Percentiles rank a stretch among this genome's conserved stretches.
These are phyloP conservation scores for Copromyces sp. DNA, from an alignment of 495 filamentous ascomycete genomes.

Conservation along the genomic window DNA sequence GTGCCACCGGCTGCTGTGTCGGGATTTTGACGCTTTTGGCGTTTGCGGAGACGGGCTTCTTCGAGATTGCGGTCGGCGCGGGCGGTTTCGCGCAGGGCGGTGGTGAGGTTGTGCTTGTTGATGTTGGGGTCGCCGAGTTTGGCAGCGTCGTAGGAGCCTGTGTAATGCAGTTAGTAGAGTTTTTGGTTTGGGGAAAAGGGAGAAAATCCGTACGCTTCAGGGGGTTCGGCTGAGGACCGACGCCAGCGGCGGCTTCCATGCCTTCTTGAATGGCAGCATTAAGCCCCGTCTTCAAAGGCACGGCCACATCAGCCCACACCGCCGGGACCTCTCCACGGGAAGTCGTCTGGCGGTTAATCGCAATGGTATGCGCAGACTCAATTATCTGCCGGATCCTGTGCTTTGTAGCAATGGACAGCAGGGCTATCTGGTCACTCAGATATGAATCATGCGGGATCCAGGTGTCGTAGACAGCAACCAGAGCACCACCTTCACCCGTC, in stretches of 20 bases:
- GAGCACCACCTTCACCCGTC: slow-evolving; percentile 40
- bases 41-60: slow-evolving; percentile 38
- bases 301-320: slow-evolving; percentile 60
- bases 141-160: slow-evolving; percentile 17
- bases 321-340: slow-evolving; percentile 60
- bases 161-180: not conserved
- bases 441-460: slow-evolving; percentile 56
- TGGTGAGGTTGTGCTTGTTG: slow-evolving; percentile 23
- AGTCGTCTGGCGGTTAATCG: slow-evolving; percentile 55
- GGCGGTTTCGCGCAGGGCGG: slow-evolving; percentile 26
- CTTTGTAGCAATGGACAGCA: slow-evolving; percentile 66
- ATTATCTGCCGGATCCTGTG: slow-evolving; percentile 58
- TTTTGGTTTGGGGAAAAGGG: not conserved
- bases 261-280: slow-evolving; percentile 25
- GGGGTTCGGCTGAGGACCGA: slow-evolving; percentile 41
- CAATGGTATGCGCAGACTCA: slow-evolving; percentile 57
- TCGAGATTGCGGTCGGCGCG: slow-evolving; percentile 36
- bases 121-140: slow-evolving; percentile 17
- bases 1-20: slow-evolving; percentile 20
- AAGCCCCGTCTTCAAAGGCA: slow-evolving; percentile 25
- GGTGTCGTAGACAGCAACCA: slow-evolving; percentile 48
- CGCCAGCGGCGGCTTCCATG: slow-evolving; percentile 24
- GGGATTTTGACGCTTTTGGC: slow-evolving; percentile 36
- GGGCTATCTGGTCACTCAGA: slow-evolving; percentile 62
- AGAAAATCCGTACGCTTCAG: slow-evolving; percentile 46